Percentiles rank a stretch among this genome's conserved stretches.
These are phyloP conservation scores for Cutaneotrichosporon sp. DNA, from an alignment of 1,284 basidiomycete genomes.

Conservation along the genomic window DNA sequence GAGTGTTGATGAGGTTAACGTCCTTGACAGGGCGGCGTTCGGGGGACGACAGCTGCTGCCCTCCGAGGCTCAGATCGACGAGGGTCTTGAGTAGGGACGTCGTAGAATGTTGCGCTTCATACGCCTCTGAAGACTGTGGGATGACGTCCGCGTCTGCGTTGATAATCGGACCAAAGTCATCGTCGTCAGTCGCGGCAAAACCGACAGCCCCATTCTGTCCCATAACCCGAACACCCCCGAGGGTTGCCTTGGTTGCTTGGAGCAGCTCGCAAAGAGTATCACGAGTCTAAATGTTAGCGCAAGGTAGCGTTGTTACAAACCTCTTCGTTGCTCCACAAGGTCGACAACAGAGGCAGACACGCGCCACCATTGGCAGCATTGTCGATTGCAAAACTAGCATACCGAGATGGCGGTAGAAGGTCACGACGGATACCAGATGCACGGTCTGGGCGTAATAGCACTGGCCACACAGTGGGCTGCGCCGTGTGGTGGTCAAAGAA, in stretches of 20 bases:
- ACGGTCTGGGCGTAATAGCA: conserved; percentile 59
- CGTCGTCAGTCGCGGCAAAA: conserved; percentile 49
- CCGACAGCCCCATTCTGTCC: neutral
- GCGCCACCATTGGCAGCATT: neutral
- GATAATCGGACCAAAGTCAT: conserved; percentile 62
- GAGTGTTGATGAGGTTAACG: conserved; percentile 57
- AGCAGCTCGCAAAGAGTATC: conserved; percentile 2
- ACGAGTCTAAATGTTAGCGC: conserved; percentile 6
- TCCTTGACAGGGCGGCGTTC: conserved; percentile 60
- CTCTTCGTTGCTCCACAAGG: conserved; percentile 59
- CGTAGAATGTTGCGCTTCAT: conserved; percentile 29
- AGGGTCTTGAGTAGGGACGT: conserved; percentile 21
- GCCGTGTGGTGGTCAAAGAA: conserved; percentile 48
- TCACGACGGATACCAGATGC: conserved; percentile 63
- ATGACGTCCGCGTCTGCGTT: conserved; percentile 46
- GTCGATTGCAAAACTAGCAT: conserved; percentile 6
- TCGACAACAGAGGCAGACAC: conserved; percentile 1
- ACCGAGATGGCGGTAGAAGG: conserved; percentile 45
- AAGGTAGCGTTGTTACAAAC: conserved; percentile 47
- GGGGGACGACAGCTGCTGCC: conserved; percentile 52
- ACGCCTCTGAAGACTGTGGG: conserved; percentile 31
- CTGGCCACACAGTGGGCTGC: conserved; percentile 51
- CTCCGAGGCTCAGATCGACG: conserved; percentile 50
- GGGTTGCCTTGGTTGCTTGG: conserved; percentile 19
- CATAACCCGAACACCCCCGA: conserved; percentile 1